Percentiles rank a stretch among this genome's conserved stretches.
Conservation (phyloP, 1,139 yeast species). For the Trichomonascaceae sp. region DNA sequence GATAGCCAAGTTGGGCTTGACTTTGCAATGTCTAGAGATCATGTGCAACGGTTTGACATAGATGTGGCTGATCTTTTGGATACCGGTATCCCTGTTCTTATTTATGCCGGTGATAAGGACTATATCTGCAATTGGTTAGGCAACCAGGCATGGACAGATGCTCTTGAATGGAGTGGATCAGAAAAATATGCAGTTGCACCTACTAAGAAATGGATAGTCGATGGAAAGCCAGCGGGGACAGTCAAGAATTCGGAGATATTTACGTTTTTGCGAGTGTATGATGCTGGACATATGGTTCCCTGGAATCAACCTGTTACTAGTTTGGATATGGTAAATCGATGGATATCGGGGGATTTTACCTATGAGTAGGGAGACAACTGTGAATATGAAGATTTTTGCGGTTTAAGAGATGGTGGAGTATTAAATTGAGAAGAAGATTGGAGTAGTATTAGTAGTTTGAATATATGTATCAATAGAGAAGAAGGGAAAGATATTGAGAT, state of each 20-base stretch:
- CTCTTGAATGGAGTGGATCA: constrained; percentile 52
- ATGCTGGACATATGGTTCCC: constrained; percentile 69
- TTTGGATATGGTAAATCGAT: constrained; percentile 70
- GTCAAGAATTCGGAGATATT: constrained; percentile 51
- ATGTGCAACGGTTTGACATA: constrained; percentile 56
- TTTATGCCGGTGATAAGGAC: constrained; percentile 86
- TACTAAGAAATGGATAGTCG: constrained; percentile 37
- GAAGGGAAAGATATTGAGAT: background rate
- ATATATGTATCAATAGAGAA: background rate
- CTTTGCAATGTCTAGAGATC: constrained; percentile 73
- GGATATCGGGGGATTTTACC: constrained; percentile 46
- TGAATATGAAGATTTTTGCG: background rate
- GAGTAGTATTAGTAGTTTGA: background rate
- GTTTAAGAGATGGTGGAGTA: too few relatives aligned
- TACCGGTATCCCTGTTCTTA: constrained; percentile 67
- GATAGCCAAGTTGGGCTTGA: constrained; percentile 44
- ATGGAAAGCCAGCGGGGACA: constrained; percentile 49
- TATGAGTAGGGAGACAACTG: too few relatives aligned
- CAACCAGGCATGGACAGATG: constrained; percentile 70
- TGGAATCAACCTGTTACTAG: constrained; percentile 72
- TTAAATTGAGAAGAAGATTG: background rate
- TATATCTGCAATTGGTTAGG: constrained; percentile 91
- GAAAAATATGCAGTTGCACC: constrained; percentile 30
- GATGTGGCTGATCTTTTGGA: constrained; percentile 56
- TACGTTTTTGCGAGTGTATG: constrained; percentile 56